phyloP scores from a whole-genome alignment of 352 stramenopile species.

The Globisporangium mamillatum region DNA sequence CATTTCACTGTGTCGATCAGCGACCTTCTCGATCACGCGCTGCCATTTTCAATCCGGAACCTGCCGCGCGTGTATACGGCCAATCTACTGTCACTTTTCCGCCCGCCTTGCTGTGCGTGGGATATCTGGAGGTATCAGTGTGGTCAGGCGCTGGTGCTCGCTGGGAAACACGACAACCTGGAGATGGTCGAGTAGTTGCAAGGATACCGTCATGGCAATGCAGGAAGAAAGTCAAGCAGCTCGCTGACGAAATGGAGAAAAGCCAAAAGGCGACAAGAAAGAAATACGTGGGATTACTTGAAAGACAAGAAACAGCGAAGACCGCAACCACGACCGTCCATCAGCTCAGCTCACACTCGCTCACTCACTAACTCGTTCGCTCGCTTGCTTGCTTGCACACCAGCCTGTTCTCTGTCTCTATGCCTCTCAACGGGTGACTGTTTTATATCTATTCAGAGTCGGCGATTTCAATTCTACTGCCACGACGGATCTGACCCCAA shows the following conservation, averaged over 20 bases:
- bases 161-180: not conserved
- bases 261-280: not conserved
- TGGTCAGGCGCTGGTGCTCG: not conserved
- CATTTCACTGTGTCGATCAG: not conserved
- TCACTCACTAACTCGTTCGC: not conserved
- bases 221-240: no score
- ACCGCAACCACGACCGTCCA: not conserved
- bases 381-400: not conserved
- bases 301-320: not conserved
- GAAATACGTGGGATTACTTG: slow-evolving; percentile 5
- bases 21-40: not conserved
- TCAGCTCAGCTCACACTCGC: not conserved
- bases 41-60: not conserved
- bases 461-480: slow-evolving; percentile 92
- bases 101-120: not conserved
- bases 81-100: not conserved
- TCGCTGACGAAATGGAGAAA: not conserved
- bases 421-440: not conserved
- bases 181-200: not conserved
- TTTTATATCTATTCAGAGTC: slow-evolving; percentile 80
- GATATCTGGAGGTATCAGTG: not conserved
- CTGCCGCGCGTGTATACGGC: not conserved
- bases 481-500: slow-evolving; percentile 99
- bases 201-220: not conserved
- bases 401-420: not conserved